Base-by-base conservation (phyloP, 225 moss, liverwort and hornwort species). In the Thuidium tamariscinum region DNA sequence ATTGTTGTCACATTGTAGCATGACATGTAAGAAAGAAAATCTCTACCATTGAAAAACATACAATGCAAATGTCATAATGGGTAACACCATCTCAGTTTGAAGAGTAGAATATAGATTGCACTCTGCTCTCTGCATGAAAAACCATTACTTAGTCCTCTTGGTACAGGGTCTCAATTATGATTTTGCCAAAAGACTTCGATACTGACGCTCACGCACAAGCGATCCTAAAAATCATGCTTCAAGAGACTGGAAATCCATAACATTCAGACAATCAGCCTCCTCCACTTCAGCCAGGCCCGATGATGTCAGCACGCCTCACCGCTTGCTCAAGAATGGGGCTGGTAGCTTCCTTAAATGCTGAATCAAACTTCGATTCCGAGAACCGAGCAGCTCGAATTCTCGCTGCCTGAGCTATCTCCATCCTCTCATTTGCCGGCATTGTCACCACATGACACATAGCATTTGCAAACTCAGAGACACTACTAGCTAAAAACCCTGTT, bases 401-500 rank as follows among this genome's bases (percentile, higher is more conserved):
- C 13, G 92, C 95, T 88, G 97, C 95, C 74, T 83, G 82, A 41
- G 96, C 91, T 81, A 98, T 95, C 87, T 87, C 67, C 79, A 97
- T 84, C 48, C 94, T 89, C 89, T 94, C 93, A 36, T 89, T 89
- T 32, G 85, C 77, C 42, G 92, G 86, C 86, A 97, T 91, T 54
- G 92, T 90, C 42, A 98, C 82, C 85, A 98, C 96, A 82, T 70
- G 86, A 63, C 86, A 89, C 49, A 98, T 94, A 74, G 94, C 95
- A 67, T 93, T 89, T 72, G 97, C 93, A 87, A 93, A 98, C 85
- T 97, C 97, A 62, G 93, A 68, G 41, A 54, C 88, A n/a, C 91
- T 95, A 25, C 83, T 93, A 44, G 98, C 96, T 44, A 95, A 74
- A 90, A 93, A 97, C 37, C 98, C 97, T 49, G 97, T 95, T 78